Conservation (phyloP, 352 stramenopile genomes). For the Phytophthora podocarpi region DNA sequence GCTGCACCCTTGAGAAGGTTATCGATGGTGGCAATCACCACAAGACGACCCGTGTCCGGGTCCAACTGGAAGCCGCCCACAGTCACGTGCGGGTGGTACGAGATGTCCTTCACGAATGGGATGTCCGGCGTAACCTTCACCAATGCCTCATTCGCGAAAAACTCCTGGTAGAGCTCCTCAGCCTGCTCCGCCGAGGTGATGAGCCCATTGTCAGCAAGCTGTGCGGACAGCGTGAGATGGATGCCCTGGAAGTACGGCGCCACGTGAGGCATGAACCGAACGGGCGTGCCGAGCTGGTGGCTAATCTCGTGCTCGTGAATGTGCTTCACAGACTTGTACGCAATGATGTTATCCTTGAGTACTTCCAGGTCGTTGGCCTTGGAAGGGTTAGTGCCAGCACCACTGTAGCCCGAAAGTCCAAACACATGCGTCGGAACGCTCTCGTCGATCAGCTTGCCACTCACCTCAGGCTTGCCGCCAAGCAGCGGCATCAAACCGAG, state of each 20-base stretch:
- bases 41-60: slow-evolving; percentile 80
- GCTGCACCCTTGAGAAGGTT: slow-evolving; percentile 95
- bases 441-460: slow-evolving; percentile 56
- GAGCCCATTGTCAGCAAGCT: slow-evolving; percentile 62
- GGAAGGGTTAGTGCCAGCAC: slow-evolving; percentile 81
- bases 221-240: slow-evolving; percentile 87
- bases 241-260: slow-evolving; percentile 95
- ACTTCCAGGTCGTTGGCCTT: slow-evolving; percentile 83
- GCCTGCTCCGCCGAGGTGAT: slow-evolving; percentile 71
- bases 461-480: slow-evolving; percentile 61
- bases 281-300: slow-evolving; percentile 75
- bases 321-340: slow-evolving; percentile 91
- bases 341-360: slow-evolving; percentile 88
- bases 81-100: slow-evolving; percentile 73
- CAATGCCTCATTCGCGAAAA: slow-evolving; percentile 85
- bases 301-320: slow-evolving; percentile 90
- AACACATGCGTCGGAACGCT: slow-evolving; percentile 83
- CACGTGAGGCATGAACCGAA: slow-evolving; percentile 95
- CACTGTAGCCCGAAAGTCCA: slow-evolving; percentile 90
- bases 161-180: slow-evolving; percentile 76
- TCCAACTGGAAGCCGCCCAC: slow-evolving; percentile 91
- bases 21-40: slow-evolving; percentile 92
- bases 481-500: slow-evolving; percentile 81
- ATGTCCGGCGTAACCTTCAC: slow-evolving; percentile 79
- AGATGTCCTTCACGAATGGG: slow-evolving; percentile 81